Evolutionary conservation across 306 rosid species (phyloP).

Genomic region (Corylus avellana): DNA sequence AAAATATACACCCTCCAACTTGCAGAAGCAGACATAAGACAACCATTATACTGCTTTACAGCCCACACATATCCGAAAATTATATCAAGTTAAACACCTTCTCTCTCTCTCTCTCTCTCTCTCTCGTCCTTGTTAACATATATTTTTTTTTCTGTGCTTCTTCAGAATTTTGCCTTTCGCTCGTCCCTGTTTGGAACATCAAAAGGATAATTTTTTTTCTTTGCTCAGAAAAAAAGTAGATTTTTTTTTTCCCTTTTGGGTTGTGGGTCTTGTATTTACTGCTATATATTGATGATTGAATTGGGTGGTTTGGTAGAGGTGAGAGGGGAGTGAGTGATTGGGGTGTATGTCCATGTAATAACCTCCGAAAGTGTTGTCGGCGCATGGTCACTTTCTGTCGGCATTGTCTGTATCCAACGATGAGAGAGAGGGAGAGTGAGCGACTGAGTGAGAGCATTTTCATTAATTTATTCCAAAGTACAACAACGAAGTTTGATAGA

Average conservation of each 20-base stretch:
- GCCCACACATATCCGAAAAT: conserved; percentile 54
- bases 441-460: conserved; percentile 26
- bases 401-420: conserved; percentile 69
- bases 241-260: conserved; percentile 6
- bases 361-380: conserved; percentile 64
- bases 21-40: conserved; percentile 60
- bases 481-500: conserved; percentile 18
- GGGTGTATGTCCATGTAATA: neutral
- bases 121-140: conserved; percentile 13
- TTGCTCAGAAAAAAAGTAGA: conserved; percentile 9
- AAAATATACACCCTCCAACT: conserved; percentile 56
- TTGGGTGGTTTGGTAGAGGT: conserved; percentile 59
- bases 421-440: conserved; percentile 18
- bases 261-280: conserved; percentile 6
- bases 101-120: conserved; percentile 4
- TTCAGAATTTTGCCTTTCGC: conserved; percentile 18
- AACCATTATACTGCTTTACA: conserved; percentile 83
- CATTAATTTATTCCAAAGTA: conserved; percentile 43
- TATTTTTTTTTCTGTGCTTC: conserved; percentile 11
- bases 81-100: neutral
- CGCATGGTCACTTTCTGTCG: conserved; percentile 93
- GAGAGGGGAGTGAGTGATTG: conserved; percentile 12
- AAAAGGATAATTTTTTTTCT: neutral
- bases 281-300: conserved; percentile 29
- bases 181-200: conserved; percentile 35